Evolutionary conservation across 1,284 basidiomycete genomes (phyloP).

Genomic region (Singerocomus rubriflavus): DNA sequence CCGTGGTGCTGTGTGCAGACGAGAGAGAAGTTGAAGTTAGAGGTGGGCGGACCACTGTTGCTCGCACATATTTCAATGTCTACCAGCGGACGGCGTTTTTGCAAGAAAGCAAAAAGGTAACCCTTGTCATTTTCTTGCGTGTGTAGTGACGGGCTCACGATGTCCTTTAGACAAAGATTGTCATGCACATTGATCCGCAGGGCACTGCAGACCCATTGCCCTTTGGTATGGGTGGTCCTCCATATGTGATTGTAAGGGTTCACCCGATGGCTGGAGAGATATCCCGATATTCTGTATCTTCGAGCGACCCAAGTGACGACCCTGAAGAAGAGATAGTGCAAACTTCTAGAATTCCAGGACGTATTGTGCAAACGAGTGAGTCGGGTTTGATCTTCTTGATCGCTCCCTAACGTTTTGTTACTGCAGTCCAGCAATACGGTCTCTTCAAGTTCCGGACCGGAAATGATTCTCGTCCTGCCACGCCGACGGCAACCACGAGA

Average conservation of each 20-base stretch:
- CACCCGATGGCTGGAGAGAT: conserved; percentile 81
- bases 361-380: conserved; percentile 79
- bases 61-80: conserved; percentile 82
- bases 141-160: conserved; percentile 6
- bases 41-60: conserved; percentile 57
- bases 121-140: conserved; percentile 2
- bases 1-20: conserved; percentile 63
- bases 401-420: conserved; percentile 6
- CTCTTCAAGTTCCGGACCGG: conserved; percentile 81
- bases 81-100: conserved; percentile 77
- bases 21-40: conserved; percentile 71
- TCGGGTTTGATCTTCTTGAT: conserved; percentile 8
- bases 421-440: conserved; percentile 78
- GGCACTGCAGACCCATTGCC: conserved; percentile 74
- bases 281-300: conserved; percentile 71
- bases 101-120: conserved; percentile 73
- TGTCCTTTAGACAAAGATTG: conserved; percentile 71
- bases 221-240: conserved; percentile 63
- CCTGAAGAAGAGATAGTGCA: conserved; percentile 82
- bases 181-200: conserved; percentile 76
- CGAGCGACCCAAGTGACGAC: conserved; percentile 68
- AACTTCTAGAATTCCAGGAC: conserved; percentile 63
- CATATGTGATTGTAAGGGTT: conserved; percentile 70
- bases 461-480: conserved; percentile 72
- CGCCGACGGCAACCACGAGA: conserved; percentile 65